Percentiles rank a stretch among this genome's conserved stretches.
These are phyloP conservation scores for Penicillium brevicompactum DNA, from an alignment of 2,329 filamentous ascomycete species.

Conservation along the genomic window DNA sequence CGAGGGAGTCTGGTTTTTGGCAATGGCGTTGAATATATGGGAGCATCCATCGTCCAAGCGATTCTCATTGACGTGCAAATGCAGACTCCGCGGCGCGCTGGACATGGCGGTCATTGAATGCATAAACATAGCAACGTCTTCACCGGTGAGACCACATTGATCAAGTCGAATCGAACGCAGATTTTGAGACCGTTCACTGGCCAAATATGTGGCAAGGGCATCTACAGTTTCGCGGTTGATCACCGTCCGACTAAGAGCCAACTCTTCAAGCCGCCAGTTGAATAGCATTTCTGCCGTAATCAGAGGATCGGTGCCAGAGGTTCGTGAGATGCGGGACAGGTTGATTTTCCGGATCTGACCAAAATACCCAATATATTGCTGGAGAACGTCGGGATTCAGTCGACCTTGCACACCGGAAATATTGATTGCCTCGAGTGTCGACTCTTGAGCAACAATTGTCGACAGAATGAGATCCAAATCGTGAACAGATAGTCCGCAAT, in stretches of 20 bases:
- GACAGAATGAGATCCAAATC: conserved; percentile 62
- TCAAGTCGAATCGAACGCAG: conserved; percentile 66
- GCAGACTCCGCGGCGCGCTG: conserved; percentile 58
- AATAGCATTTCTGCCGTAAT: conserved; percentile 67
- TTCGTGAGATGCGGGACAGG: conserved; percentile 65
- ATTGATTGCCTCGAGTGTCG: conserved; percentile 67
- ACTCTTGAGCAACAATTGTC: conserved; percentile 64
- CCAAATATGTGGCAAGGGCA: conserved; percentile 65
- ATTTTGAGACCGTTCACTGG: conserved; percentile 60
- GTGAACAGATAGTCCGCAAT: conserved; percentile 57
- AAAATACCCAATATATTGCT: conserved; percentile 68
- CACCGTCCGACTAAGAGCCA: conserved; percentile 65
- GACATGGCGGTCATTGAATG: conserved; percentile 60
- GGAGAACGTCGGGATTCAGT: conserved; percentile 65
- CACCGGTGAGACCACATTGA: conserved; percentile 66
- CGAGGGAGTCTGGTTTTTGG: conserved; percentile 59
- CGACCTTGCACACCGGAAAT: conserved; percentile 68
- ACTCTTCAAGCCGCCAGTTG: conserved; percentile 67
- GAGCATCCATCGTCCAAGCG: conserved; percentile 48
- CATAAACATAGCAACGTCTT: conserved; percentile 66
- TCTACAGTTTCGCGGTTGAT: conserved; percentile 66
- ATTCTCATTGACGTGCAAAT: conserved; percentile 68
- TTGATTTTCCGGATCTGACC: conserved; percentile 67
- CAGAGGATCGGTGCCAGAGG: conserved; percentile 64
- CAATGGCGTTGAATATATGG: conserved; percentile 47